Evolutionary conservation across 2,329 filamentous ascomycete genomes (phyloP).

Genomic region (Epichloe baconii): DNA sequence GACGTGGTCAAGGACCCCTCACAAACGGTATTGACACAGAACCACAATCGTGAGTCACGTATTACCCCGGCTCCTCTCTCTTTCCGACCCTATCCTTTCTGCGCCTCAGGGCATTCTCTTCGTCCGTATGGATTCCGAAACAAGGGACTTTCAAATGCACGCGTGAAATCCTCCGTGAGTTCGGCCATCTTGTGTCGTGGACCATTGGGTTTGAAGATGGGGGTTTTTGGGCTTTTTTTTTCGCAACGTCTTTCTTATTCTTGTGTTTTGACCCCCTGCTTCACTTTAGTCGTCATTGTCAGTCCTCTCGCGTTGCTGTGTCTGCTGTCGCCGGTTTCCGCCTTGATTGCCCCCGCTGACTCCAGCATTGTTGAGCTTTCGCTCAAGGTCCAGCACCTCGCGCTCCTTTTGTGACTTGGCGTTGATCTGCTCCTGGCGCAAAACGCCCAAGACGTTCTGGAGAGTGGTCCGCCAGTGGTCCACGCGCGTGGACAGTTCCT

Average conservation of each 20-base stretch:
- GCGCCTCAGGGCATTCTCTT: too few relatives aligned
- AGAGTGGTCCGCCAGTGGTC: conserved; percentile 85
- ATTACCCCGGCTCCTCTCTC: too few relatives aligned
- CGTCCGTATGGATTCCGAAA: too few relatives aligned
- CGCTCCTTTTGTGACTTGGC: conserved; percentile 67
- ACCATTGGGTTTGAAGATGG: too few relatives aligned
- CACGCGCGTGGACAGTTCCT: conserved; percentile 78
- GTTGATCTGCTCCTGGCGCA: conserved; percentile 69
- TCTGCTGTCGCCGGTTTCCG: conserved; percentile 22
- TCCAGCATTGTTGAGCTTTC: conserved; percentile 41
- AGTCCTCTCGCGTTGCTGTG: conserved; percentile 33
- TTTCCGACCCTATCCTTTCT: too few relatives aligned
- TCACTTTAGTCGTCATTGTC: conserved; percentile 41
- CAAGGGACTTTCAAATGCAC: too few relatives aligned
- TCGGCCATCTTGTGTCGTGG: too few relatives aligned
- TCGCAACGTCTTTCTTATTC: background rate
- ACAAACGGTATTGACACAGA: too few relatives aligned
- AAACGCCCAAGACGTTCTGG: conserved; percentile 61
- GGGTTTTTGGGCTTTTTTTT: background rate
- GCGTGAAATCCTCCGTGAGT: too few relatives aligned
- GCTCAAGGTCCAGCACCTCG: conserved; percentile 58
- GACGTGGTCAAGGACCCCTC: background rate
- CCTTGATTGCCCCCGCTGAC: conserved; percentile 20
- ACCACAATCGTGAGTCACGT: background rate
- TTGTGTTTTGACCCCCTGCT: conserved; percentile 5